Evolutionary conservation across 371 early-diverging fungal species (phyloP).

Genomic region (Parasitella parasitica): DNA sequence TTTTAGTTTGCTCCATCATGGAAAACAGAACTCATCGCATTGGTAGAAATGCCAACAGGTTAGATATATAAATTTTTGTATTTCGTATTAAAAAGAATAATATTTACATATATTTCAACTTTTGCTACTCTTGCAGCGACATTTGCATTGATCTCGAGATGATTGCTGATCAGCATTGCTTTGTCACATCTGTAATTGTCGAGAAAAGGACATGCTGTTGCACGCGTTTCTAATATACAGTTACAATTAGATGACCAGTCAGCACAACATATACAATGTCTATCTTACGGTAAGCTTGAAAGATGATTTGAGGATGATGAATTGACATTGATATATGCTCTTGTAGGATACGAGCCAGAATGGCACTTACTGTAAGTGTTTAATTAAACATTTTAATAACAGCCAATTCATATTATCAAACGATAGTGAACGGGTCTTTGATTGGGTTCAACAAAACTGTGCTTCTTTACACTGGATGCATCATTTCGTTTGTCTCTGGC

Average conservation of each 20-base stretch:
- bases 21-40: not conserved
- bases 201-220: not conserved
- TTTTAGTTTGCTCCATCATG: not conserved
- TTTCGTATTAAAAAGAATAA: not conserved
- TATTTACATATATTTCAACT: not conserved
- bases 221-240: not conserved
- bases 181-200: not conserved
- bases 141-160: not conserved
- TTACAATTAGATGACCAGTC: not conserved
- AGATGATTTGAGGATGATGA: not conserved
- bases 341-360: slow-evolving; percentile 5
- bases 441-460: slow-evolving; percentile 9
- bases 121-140: not conserved
- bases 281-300: slow-evolving; percentile 2
- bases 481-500: slow-evolving; percentile 6
- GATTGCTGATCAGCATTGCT: not conserved
- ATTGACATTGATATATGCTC: not conserved
- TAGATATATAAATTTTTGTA: no score
- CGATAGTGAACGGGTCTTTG: slow-evolving; percentile 7
- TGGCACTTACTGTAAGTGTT: slow-evolving; percentile 14
- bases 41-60: not conserved
- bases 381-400: not conserved
- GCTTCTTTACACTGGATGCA: not conserved
- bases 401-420: no score
- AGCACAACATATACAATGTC: not conserved